Percentiles rank a stretch among this genome's conserved stretches.
These are phyloP conservation scores for Globomyces pollinis-pini DNA, from an alignment of 192 early-diverging fungal genomes.

Conservation along the genomic window DNA sequence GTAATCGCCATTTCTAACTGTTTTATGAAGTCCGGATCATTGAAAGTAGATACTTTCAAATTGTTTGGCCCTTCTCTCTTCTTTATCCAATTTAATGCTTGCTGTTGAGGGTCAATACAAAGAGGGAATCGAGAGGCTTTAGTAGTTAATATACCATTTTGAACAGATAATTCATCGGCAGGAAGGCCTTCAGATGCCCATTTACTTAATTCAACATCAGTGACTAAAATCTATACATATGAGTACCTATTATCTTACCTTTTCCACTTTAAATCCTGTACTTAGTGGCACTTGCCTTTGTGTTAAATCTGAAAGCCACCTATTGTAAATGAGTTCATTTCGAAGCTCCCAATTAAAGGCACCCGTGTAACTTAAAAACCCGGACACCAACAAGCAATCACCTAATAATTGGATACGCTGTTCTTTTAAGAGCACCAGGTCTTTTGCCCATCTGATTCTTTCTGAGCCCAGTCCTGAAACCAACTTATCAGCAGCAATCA, in stretches of 20 bases:
- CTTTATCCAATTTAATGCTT: slow-evolving; percentile 57
- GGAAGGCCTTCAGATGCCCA: slow-evolving; percentile 56
- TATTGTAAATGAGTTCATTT: slow-evolving; percentile 50
- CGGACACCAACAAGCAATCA: slow-evolving; percentile 52
- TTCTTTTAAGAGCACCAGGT: slow-evolving; percentile 44
- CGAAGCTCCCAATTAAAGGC: slow-evolving; percentile 58
- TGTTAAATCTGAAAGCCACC: slow-evolving; percentile 43
- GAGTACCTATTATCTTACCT: no score
- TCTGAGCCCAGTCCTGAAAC: slow-evolving; percentile 55
- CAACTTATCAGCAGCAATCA: slow-evolving; percentile 53
- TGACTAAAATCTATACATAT: slow-evolving; percentile 43
- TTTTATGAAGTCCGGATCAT: slow-evolving; percentile 55
- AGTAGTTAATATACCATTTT: slow-evolving; percentile 55
- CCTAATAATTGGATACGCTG: slow-evolving; percentile 49
- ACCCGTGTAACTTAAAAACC: slow-evolving; percentile 54
- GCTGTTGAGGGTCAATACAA: slow-evolving; percentile 57
- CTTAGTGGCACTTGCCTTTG: slow-evolving; percentile 37
- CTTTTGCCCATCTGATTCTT: slow-evolving; percentile 51
- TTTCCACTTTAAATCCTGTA: slow-evolving; percentile 40
- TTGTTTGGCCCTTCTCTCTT: slow-evolving; percentile 47
- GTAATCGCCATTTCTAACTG: slow-evolving; percentile 58
- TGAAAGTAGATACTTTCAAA: slow-evolving; percentile 49
- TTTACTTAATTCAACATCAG: slow-evolving; percentile 50
- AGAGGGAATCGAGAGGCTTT: slow-evolving; percentile 55
- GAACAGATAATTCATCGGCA: slow-evolving; percentile 53